These are phyloP conservation scores for Boletus edulis DNA, from an alignment of 768 basidiomycete genomes.

Conservation along the genomic window DNA sequence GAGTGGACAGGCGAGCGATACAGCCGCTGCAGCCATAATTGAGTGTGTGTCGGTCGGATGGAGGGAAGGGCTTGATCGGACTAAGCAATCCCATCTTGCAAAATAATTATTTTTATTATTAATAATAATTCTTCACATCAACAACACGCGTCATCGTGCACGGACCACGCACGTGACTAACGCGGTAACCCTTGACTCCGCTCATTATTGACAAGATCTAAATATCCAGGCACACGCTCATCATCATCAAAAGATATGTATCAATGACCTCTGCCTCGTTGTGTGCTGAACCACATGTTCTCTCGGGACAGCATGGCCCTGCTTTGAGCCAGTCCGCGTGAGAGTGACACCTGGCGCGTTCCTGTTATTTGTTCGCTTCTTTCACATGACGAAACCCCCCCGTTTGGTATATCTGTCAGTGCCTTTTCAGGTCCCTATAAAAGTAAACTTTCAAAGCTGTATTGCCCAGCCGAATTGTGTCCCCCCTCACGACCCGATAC, in stretches of 20 bases:
- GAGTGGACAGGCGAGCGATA: slow-evolving; percentile 30
- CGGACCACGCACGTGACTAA: slow-evolving; percentile 28
- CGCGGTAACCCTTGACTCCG: too few species aligned
- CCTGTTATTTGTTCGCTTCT: slow-evolving; percentile 2
- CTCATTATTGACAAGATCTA: too few species aligned
- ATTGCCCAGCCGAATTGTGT: not conserved
- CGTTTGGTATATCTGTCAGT: slow-evolving; percentile 4
- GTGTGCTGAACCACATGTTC: too few species aligned
- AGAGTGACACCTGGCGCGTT: too few species aligned
- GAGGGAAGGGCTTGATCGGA: slow-evolving; percentile 16
- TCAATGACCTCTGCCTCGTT: too few species aligned
- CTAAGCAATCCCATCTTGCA: not conserved
- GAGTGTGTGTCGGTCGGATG: slow-evolving; percentile 11
- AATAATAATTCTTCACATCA: slow-evolving; percentile 2
- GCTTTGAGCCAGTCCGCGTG: too few species aligned
- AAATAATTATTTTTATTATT: not conserved
- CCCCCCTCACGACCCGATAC: not conserved
- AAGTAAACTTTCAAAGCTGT: not conserved
- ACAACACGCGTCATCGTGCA: slow-evolving; percentile 21
- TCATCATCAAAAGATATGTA: too few species aligned
- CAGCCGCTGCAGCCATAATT: slow-evolving; percentile 30
- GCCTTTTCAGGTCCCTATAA: slow-evolving; percentile 2
- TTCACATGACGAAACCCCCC: slow-evolving; percentile 12
- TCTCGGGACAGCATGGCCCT: too few species aligned
- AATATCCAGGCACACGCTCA: too few species aligned